phyloP scores from a whole-genome alignment of 495 filamentous ascomycete genomes.

The Penicillium angulare region DNA sequence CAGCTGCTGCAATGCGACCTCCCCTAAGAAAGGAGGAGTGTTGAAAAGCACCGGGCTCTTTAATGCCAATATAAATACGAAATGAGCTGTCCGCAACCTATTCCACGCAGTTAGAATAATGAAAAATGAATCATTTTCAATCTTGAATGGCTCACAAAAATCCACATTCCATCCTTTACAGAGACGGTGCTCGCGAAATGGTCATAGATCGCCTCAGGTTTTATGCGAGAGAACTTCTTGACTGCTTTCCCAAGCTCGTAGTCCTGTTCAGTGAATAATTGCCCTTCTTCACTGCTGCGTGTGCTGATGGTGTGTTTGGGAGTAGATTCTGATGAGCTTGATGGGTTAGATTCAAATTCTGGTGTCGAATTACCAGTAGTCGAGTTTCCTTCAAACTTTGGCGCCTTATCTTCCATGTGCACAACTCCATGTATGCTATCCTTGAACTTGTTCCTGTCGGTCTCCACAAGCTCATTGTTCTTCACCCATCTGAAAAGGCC shows the following conservation, averaged over 20 bases:
- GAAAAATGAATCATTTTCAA: background rate
- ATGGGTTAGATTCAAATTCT: background rate
- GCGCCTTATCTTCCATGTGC: conserved; percentile 57
- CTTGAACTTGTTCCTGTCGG: conserved; percentile 63
- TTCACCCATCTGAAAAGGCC: conserved; percentile 77
- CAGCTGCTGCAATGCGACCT: conserved; percentile 75
- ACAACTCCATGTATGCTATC: conserved; percentile 82
- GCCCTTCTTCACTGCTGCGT: conserved; percentile 48
- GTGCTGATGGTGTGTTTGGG: conserved; percentile 22
- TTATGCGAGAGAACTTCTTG: conserved; percentile 66
- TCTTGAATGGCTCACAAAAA: conserved; percentile 59
- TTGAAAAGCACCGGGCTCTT: conserved; percentile 84
- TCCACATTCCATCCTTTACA: conserved; percentile 81
- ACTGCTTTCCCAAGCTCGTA: conserved; percentile 48
- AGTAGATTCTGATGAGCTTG: conserved; percentile 12
- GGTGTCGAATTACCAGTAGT: conserved; percentile 1
- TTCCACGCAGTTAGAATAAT: background rate
- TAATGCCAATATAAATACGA: conserved; percentile 87
- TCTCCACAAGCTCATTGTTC: conserved; percentile 73
- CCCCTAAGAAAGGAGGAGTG: conserved; percentile 88
- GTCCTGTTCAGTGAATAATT: conserved; percentile 7
- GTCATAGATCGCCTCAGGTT: conserved; percentile 66
- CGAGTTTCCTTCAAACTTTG: conserved; percentile 37
- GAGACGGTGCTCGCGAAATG: conserved; percentile 68
- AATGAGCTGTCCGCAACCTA: conserved; percentile 72